Base-by-base conservation (phyloP, 192 early-diverging fungal genomes). In the Mortierella alpina region DNA sequence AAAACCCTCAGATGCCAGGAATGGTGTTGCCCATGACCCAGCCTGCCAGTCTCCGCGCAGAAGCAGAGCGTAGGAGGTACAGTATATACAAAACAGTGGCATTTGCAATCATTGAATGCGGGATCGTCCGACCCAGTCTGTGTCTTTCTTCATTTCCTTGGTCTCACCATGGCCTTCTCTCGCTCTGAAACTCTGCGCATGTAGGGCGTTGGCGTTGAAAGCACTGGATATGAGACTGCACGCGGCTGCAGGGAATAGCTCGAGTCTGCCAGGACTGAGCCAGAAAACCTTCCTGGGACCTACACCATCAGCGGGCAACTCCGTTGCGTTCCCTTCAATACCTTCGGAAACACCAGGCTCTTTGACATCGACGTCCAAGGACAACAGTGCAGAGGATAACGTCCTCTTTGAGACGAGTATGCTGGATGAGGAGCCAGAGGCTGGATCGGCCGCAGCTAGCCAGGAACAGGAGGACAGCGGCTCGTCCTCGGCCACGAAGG, bases 61-160 rank as follows among this genome's bases (percentile, higher is more conserved):
- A 92, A 76, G 90, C 90, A 0, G 92, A 92, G 63, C 82, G 92
- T 47, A 75, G 92, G 72, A 88, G 90, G 91, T 91, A 79, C 73
- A 31, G 31, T 31, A 31, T 31, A 1, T 31, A 31, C 31, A 31
- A 31, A 31, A 3, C 31, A 31, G 31, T 31, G 31, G 31, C 31
- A 31, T n/a, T n/a, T n/a, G n/a, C n/a, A 31, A 31, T 31, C 3
- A 3, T 31, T 31, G 31, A 31, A 31, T 31, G 31, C 31, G 31
- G 31, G 31, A 31, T 31, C 31, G 31, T 31, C 3, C 31, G 31
- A 31, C 31, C 31, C 1, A 31, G 31, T 31, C 31, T 31, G 31
- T 31, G 31, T 31, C 31, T 31, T 2, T 31, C 3, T 31, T 31
- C 31, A n/a, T n/a, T n/a, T 31, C 3, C 31, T 31, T 31, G 31